phyloP scores from a whole-genome alignment of 331 rosid species.

The Saraca asoca region DNA sequence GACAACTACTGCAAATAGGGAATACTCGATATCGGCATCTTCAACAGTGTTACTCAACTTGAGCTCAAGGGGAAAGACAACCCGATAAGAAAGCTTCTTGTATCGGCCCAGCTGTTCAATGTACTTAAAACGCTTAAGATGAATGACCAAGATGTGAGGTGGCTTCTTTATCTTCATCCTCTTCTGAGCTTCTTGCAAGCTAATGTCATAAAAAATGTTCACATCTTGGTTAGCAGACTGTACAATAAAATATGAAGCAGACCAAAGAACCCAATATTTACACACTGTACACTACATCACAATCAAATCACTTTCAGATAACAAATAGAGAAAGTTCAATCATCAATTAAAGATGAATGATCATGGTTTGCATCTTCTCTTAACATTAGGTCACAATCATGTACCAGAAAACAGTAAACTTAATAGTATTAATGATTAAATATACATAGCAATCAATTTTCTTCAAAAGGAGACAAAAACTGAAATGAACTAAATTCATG shows the following conservation, averaged over 20 bases:
- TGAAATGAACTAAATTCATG: not conserved
- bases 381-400: conserved; percentile 14
- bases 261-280: not conserved
- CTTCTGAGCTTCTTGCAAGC: conserved; percentile 99
- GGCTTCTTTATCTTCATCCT: conserved; percentile 99
- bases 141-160: conserved; percentile 93
- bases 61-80: conserved; percentile 94
- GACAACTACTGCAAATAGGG: conserved; percentile 94
- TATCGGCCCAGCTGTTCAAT: conserved; percentile 95
- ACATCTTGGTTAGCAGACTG: conserved; percentile 24
- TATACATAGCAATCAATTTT: conserved; percentile 10
- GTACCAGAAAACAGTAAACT: conserved; percentile 19
- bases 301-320: conserved; percentile 8
- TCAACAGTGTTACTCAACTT: conserved; percentile 91
- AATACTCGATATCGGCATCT: conserved; percentile 85
- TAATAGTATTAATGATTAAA: not conserved
- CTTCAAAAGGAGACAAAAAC: not conserved
- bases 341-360: conserved; percentile 14
- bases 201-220: conserved; percentile 43
- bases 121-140: conserved; percentile 97
- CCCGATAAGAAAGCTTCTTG: conserved; percentile 93
- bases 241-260: conserved; percentile 9
- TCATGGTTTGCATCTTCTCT: conserved; percentile 1
- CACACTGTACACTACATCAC: not conserved
- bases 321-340: not conserved